These are phyloP conservation scores for Sclerotinia glacialis DNA, from an alignment of 2,329 filamentous ascomycete genomes.

Conservation along the genomic window DNA sequence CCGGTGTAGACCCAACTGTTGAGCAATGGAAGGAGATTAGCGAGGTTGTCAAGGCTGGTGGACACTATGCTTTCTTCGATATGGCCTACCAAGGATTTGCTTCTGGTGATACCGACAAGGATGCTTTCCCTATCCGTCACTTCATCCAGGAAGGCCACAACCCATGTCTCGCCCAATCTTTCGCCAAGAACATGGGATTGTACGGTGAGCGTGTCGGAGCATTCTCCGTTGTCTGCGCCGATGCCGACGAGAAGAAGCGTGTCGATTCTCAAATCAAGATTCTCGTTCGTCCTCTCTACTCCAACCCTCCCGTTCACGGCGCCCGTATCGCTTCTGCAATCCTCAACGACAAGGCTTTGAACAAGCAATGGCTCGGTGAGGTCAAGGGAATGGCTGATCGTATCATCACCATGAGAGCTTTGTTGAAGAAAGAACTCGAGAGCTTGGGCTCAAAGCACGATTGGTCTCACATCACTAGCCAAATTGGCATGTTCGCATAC, in stretches of 20 bases:
- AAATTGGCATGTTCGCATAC: constrained; percentile 99
- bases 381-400: constrained; percentile 99
- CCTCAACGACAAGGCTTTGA: constrained; percentile 78
- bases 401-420: constrained; percentile 96
- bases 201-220: constrained; percentile 98
- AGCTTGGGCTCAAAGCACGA: constrained; percentile 93
- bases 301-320: constrained; percentile 95
- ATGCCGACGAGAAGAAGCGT: constrained; percentile 87
- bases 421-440: constrained; percentile 93
- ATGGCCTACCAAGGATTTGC: constrained; percentile 99
- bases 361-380: constrained; percentile 92
- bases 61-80: constrained; percentile 95
- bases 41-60: constrained; percentile 77
- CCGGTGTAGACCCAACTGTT: constrained; percentile 86
- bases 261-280: constrained; percentile 99
- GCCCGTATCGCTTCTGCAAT: constrained; percentile 92
- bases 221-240: constrained; percentile 86
- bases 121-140: constrained; percentile 89
- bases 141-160: constrained; percentile 92
- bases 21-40: constrained; percentile 94
- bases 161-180: constrained; percentile 84
- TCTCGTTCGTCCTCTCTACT: constrained; percentile 93
- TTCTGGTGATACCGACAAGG: constrained; percentile 84
- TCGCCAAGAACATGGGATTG: constrained; percentile 99
- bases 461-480: constrained; percentile 97